These are phyloP conservation scores for Piloderma croceum DNA, from an alignment of 768 basidiomycete species.

Conservation along the genomic window DNA sequence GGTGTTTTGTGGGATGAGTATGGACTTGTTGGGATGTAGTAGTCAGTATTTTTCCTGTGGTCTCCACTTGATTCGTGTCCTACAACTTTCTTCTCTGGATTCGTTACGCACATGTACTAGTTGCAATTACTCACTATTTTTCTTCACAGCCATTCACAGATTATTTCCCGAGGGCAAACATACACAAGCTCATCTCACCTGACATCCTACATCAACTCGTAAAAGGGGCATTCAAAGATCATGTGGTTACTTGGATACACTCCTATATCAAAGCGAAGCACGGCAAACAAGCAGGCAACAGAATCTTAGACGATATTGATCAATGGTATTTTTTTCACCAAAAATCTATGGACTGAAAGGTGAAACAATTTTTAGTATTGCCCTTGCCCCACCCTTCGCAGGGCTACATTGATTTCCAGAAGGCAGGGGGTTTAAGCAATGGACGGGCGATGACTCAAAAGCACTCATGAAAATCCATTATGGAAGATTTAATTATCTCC, in stretches of 20 bases:
- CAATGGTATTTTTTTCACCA: slow-evolving; percentile 11
- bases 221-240: slow-evolving; percentile 31
- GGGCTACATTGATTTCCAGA: slow-evolving; percentile 25
- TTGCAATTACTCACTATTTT: not conserved
- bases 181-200: slow-evolving; percentile 22
- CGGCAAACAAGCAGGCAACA: slow-evolving; percentile 9
- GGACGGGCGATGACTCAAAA: slow-evolving; percentile 36
- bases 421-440: slow-evolving; percentile 29
- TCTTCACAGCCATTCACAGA: slow-evolving; percentile 26
- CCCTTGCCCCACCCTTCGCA: slow-evolving; percentile 21
- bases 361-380: slow-evolving; percentile 17
- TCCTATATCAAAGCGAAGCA: slow-evolving; percentile 4
- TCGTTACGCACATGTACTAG: no score
- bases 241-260: slow-evolving; percentile 28
- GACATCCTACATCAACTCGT: slow-evolving; percentile 31
- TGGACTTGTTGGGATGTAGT: slow-evolving; percentile 12
- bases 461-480: slow-evolving; percentile 32
- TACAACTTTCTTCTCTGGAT: no score
- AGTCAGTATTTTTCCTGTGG: slow-evolving; percentile 5
- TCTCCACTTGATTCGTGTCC: no score
- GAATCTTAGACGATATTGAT: slow-evolving; percentile 27
- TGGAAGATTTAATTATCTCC: not conserved
- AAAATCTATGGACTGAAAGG: not conserved
- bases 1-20: slow-evolving; percentile 9
- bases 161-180: slow-evolving; percentile 30